Conservation (phyloP, 208 protist genomes). For the Borovskyia barvae region DNA sequence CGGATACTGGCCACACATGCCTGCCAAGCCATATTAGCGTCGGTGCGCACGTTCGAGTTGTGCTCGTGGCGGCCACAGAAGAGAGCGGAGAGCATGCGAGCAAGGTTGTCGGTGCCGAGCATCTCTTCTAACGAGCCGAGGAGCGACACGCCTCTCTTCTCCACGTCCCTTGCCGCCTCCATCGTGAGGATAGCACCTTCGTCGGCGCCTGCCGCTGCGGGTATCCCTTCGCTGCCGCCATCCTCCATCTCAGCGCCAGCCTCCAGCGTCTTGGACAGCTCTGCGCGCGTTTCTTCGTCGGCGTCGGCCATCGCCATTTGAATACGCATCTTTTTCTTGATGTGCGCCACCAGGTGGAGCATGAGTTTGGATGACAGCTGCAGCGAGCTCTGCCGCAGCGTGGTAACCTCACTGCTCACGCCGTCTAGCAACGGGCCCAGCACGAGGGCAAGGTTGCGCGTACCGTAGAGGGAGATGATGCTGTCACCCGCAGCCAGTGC, state of each 20-base stretch:
- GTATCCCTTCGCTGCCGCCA: neutral
- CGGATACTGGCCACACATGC: conserved; percentile 87
- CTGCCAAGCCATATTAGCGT: conserved; percentile 87
- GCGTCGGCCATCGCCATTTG: conserved; percentile 53
- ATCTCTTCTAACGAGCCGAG: conserved; percentile 79
- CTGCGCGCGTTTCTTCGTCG: conserved; percentile 22
- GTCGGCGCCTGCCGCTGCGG: conserved; percentile 3
- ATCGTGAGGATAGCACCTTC: conserved; percentile 52
- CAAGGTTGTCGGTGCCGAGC: conserved; percentile 69
- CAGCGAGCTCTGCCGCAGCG: conserved; percentile 88
- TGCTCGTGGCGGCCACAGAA: conserved; percentile 88
- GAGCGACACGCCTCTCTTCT: conserved; percentile 86
- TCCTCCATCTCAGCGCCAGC: conserved; percentile 8
- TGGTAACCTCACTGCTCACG: conserved; percentile 81
- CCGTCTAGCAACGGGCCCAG: conserved; percentile 79
- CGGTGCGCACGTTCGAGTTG: conserved; percentile 67
- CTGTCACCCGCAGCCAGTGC: conserved; percentile 84
- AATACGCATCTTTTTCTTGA: conserved; percentile 86
- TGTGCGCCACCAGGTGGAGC: conserved; percentile 82
- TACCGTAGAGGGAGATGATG: conserved; percentile 90
- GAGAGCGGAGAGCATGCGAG: conserved; percentile 76
- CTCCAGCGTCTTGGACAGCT: conserved; percentile 19
- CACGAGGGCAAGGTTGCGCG: conserved; percentile 76
- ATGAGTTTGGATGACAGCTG: conserved; percentile 88
- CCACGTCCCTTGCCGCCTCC: conserved; percentile 80